Evolutionary conservation across 2,329 filamentous ascomycete species (phyloP).

Genomic region (Fusarium nisikadoi): DNA sequence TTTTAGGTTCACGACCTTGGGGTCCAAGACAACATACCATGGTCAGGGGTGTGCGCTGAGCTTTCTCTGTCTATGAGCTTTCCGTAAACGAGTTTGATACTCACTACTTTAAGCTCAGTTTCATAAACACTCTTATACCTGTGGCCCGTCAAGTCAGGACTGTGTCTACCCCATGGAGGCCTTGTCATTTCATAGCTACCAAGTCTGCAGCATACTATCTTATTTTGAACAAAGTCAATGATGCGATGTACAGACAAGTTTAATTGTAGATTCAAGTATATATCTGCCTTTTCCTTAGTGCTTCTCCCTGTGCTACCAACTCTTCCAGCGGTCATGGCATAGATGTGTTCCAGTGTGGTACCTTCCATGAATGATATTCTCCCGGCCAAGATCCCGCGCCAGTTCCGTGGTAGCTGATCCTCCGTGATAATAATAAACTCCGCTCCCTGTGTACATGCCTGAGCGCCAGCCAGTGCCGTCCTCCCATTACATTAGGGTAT

Average conservation of each 20-base stretch:
- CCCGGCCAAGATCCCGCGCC: background rate
- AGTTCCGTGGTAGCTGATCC: background rate
- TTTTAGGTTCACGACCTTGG: slow-evolving; percentile 1
- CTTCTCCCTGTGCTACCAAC: background rate
- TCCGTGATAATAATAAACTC: slow-evolving; percentile 6
- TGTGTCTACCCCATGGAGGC: background rate
- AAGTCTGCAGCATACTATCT: background rate
- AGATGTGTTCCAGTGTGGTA: background rate
- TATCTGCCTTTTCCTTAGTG: background rate
- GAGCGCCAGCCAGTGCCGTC: slow-evolving; percentile 39
- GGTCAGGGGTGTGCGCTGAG: background rate
- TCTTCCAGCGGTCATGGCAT: background rate
- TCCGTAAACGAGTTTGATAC: background rate
- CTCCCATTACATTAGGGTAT: slow-evolving; percentile 47
- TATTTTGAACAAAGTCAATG: background rate
- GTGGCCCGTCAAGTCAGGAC: background rate
- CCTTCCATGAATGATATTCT: background rate
- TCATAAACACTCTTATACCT: background rate
- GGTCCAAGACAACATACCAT: slow-evolving; percentile 14
- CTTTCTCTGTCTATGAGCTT: background rate
- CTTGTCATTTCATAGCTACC: background rate
- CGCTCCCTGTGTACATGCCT: slow-evolving; percentile 25
- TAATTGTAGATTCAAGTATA: background rate
- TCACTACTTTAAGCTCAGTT: background rate
- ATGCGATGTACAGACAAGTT: background rate